These are phyloP conservation scores for Yamadazyma spencermartinsiae DNA, from an alignment of 1,139 yeast species.

Conservation along the genomic window DNA sequence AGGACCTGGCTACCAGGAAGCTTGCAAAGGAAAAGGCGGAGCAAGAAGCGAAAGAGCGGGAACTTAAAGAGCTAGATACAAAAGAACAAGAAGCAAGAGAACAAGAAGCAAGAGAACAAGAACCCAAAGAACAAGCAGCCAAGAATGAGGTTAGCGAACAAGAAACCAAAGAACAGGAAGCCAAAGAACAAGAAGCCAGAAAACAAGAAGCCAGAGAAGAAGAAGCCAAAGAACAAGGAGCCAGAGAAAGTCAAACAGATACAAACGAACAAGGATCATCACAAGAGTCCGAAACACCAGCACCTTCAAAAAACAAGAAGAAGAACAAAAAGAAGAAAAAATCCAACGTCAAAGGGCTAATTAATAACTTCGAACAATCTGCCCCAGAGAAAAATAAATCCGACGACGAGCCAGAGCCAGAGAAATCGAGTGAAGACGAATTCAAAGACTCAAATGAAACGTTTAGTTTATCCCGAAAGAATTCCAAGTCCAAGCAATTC, in stretches of 20 bases:
- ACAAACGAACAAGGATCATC: conserved; percentile 5
- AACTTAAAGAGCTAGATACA: background rate
- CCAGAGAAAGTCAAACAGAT: no score
- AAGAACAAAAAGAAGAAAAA: conserved; percentile 4
- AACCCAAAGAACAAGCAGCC: conserved; percentile 4
- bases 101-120: conserved; percentile 3
- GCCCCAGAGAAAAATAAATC: conserved; percentile 5
- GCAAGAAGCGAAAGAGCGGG: conserved; percentile 1
- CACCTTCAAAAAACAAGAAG: conserved; percentile 3
- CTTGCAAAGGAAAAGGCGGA: conserved; percentile 1
- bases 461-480: conserved; percentile 18
- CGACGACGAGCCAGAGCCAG: background rate
- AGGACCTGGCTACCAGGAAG: conserved; percentile 4
- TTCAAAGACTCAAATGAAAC: conserved; percentile 8
- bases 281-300: background rate
- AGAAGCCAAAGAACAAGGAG: conserved; percentile 1
- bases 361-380: conserved; percentile 9
- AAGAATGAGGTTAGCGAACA: background rate
- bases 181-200: conserved; percentile 9
- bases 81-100: conserved; percentile 3
- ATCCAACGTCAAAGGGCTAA: conserved; percentile 7
- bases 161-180: conserved; percentile 4
- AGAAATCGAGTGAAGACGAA: conserved; percentile 12
- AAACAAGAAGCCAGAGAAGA: conserved; percentile 5
- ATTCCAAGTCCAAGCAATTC: conserved; percentile 29